These are phyloP conservation scores for Brassica juncea DNA, from an alignment of 345 rosid species.

Conservation along the genomic window DNA sequence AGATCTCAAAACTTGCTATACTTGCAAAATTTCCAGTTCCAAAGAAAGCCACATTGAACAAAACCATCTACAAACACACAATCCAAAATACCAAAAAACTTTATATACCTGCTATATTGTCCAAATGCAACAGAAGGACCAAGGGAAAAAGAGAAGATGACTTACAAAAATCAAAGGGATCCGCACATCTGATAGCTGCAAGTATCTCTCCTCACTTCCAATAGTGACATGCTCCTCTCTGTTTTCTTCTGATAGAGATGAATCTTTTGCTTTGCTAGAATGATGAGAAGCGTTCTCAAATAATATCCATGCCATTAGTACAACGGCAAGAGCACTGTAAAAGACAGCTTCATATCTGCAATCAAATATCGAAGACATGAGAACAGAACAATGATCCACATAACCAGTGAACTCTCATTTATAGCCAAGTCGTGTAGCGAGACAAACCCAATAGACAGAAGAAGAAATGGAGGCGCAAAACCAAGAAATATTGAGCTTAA, in stretches of 20 bases:
- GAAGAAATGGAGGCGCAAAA: slow-evolving; percentile 87
- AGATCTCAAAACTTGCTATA: slow-evolving; percentile 98
- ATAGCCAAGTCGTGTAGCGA: background rate
- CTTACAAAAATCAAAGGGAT: slow-evolving; percentile 87
- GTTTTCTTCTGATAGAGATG: slow-evolving; percentile 44
- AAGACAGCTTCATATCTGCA: slow-evolving; percentile 92
- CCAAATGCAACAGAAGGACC: background rate
- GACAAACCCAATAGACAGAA: slow-evolving; percentile 83
- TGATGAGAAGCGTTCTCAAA: slow-evolving; percentile 71
- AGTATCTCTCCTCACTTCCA: slow-evolving; percentile 63
- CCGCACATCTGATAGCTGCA: slow-evolving; percentile 81
- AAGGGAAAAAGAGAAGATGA: slow-evolving; percentile 18
- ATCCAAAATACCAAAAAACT: slow-evolving; percentile 14
- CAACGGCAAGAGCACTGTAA: slow-evolving; percentile 80
- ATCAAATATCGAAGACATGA: slow-evolving; percentile 32
- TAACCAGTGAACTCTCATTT: slow-evolving; percentile 1
- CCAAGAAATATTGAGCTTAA: slow-evolving; percentile 87
- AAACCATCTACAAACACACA: slow-evolving; percentile 64
- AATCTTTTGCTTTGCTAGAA: slow-evolving; percentile 45
- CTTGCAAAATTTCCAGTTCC: slow-evolving; percentile 98
- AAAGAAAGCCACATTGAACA: slow-evolving; percentile 88
- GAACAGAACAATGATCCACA: slow-evolving; percentile 14
- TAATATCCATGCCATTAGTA: slow-evolving; percentile 78
- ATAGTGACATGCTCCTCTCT: slow-evolving; percentile 39
- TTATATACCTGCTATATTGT: background rate